Evolutionary conservation across 192 early-diverging fungal genomes (phyloP).

Genomic region (Coemansia furcata): DNA sequence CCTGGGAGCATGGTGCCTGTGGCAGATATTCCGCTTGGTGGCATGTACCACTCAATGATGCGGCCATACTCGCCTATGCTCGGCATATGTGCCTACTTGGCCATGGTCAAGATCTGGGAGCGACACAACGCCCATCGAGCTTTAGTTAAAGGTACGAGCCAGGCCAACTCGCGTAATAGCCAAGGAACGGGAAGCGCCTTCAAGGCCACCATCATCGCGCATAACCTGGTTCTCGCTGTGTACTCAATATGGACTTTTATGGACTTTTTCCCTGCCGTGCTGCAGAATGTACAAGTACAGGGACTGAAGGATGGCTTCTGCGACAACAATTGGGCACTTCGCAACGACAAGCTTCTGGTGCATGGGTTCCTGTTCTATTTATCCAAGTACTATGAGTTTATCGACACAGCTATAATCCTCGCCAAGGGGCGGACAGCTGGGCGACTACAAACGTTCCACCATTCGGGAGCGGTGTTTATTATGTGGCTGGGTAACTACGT

Average conservation of each 20-base stretch:
- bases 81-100: conserved; percentile 33
- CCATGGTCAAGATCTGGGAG: conserved; percentile 25
- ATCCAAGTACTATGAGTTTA: conserved; percentile 84
- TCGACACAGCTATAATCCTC: conserved; percentile 85
- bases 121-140: conserved; percentile 10
- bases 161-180: background rate
- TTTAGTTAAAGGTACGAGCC: background rate
- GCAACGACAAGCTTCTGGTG: conserved; percentile 66
- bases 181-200: conserved; percentile 39
- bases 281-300: conserved; percentile 55
- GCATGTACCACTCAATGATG: conserved; percentile 66
- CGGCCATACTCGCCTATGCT: conserved; percentile 60
- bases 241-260: conserved; percentile 77
- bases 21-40: conserved; percentile 59
- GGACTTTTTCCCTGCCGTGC: conserved; percentile 58
- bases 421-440: conserved; percentile 69
- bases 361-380: conserved; percentile 87
- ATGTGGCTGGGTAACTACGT: conserved; percentile 83
- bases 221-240: conserved; percentile 67
- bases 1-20: conserved; percentile 3
- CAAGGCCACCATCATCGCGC: conserved; percentile 73
- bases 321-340: conserved; percentile 61
- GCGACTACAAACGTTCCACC: conserved; percentile 83
- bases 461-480: conserved; percentile 80
- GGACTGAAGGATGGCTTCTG: conserved; percentile 64